A percentile compares a stretch with the other conserved stretches of the same genome.
Evolutionary conservation across 1,139 yeast species (phyloP).

Genomic region (Magnusiomyces paraingens): DNA sequence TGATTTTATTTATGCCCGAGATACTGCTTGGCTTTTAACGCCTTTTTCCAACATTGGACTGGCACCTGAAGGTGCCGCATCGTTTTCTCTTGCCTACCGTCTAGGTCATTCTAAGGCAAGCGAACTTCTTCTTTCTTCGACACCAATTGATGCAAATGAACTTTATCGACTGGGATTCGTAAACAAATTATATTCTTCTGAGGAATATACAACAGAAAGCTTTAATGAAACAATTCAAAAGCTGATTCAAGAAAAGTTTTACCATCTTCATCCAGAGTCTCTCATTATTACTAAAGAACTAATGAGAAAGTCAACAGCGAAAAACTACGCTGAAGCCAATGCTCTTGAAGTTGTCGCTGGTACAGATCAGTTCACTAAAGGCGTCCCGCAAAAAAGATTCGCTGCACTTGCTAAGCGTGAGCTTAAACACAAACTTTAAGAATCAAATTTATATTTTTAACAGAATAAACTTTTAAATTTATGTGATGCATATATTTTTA

Average conservation of each 20-base stretch:
- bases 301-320: conserved; percentile 34
- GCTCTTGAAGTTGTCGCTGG: conserved; percentile 65
- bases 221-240: conserved; percentile 54
- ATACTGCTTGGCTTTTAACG: conserved; percentile 53
- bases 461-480: background rate
- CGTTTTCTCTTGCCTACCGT: conserved; percentile 60
- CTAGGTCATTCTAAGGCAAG: conserved; percentile 69
- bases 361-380: conserved; percentile 60
- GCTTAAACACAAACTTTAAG: conserved; percentile 54
- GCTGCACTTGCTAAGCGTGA: conserved; percentile 48
- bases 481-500: background rate
- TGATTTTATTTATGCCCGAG: conserved; percentile 70
- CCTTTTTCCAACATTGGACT: conserved; percentile 83
- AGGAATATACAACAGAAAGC: conserved; percentile 44
- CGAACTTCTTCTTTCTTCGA: conserved; percentile 66
- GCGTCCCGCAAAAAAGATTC: conserved; percentile 69
- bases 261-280: conserved; percentile 48
- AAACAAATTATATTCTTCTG: conserved; percentile 47
- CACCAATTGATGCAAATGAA: conserved; percentile 58
- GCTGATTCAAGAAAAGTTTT: conserved; percentile 37
- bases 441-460: background rate
- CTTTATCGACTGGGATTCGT: conserved; percentile 55
- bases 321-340: conserved; percentile 45
- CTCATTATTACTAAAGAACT: conserved; percentile 58
- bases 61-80: conserved; percentile 77